These are phyloP conservation scores for Calonectria fujianensis DNA, from an alignment of 2,329 filamentous ascomycete genomes.

Conservation along the genomic window DNA sequence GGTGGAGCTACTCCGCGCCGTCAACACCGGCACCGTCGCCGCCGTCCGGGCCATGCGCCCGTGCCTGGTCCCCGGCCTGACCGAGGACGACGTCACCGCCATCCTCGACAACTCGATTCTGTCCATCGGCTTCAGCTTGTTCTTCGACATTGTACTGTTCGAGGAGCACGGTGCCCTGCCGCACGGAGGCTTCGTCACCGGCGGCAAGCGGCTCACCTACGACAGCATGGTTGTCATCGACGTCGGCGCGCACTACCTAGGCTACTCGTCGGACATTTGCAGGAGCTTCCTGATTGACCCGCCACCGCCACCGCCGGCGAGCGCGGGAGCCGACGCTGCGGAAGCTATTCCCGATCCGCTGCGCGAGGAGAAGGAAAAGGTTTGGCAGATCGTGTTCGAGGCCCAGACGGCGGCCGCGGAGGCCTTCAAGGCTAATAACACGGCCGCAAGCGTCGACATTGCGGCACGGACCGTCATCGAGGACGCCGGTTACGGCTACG, in stretches of 20 bases:
- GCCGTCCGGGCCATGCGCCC: conserved; percentile 74
- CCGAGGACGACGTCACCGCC: conserved; percentile 73
- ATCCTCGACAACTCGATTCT: conserved; percentile 74
- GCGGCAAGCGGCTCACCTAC: conserved; percentile 69
- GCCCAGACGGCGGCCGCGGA: conserved; percentile 74
- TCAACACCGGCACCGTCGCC: conserved; percentile 79
- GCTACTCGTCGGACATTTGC: conserved; percentile 79
- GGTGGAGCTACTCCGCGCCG: conserved; percentile 74
- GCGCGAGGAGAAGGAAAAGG: conserved; percentile 70
- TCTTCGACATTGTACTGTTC: conserved; percentile 80
- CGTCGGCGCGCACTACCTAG: conserved; percentile 76
- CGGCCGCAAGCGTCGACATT: conserved; percentile 76
- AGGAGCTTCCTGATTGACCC: conserved; percentile 74
- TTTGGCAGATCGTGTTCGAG: conserved; percentile 78
- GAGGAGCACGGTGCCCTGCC: conserved; percentile 73
- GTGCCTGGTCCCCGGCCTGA: conserved; percentile 74
- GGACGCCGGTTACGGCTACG: conserved; percentile 73
- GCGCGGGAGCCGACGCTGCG: conserved; percentile 21
- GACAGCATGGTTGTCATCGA: conserved; percentile 78
- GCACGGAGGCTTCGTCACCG: conserved; percentile 72
- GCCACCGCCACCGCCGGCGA: conserved; percentile 44
- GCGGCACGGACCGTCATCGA: conserved; percentile 75
- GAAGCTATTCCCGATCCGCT: conserved; percentile 48
- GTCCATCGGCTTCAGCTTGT: conserved; percentile 72
- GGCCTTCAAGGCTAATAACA: conserved; percentile 70